phyloP scores from a whole-genome alignment of 768 basidiomycete genomes.

The Lactarius hatsudake region DNA sequence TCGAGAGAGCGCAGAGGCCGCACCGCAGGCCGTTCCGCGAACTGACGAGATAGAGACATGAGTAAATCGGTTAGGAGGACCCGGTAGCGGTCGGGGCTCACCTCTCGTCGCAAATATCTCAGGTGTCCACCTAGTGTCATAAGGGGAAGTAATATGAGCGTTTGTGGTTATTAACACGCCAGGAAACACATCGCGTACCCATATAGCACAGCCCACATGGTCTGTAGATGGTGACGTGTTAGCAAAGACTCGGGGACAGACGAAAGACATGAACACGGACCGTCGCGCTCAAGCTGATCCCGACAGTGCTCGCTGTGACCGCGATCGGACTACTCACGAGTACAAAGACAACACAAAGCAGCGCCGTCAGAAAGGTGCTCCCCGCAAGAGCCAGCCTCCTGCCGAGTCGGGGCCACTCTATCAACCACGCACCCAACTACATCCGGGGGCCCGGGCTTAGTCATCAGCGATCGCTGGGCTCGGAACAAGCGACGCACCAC shows the following conservation, averaged over 20 bases:
- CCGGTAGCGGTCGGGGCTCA: constrained; percentile 30
- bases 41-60: constrained; percentile 41
- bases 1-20: constrained; percentile 81
- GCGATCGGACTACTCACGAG: constrained; percentile 54
- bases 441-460: background rate
- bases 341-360: constrained; percentile 71
- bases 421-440: constrained; percentile 82
- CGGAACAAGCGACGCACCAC: constrained; percentile 49
- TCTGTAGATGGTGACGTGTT: constrained; percentile 21
- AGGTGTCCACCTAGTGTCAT: constrained; percentile 62
- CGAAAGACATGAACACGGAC: constrained; percentile 36
- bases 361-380: constrained; percentile 72
- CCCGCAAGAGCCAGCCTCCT: constrained; percentile 69
- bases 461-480: background rate
- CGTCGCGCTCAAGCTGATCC: constrained; percentile 74
- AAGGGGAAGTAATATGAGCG: constrained; percentile 2
- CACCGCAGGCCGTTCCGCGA: constrained; percentile 84
- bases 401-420: constrained; percentile 62
- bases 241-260: background rate
- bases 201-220: constrained; percentile 87
- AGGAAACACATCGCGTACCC: constrained; percentile 40
- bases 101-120: constrained; percentile 82
- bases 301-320: constrained; percentile 67
- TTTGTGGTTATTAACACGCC: background rate
- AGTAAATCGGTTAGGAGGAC: background rate